These are phyloP conservation scores for Calophaca sinica DNA, from an alignment of 306 rosid genomes.

Conservation along the genomic window DNA sequence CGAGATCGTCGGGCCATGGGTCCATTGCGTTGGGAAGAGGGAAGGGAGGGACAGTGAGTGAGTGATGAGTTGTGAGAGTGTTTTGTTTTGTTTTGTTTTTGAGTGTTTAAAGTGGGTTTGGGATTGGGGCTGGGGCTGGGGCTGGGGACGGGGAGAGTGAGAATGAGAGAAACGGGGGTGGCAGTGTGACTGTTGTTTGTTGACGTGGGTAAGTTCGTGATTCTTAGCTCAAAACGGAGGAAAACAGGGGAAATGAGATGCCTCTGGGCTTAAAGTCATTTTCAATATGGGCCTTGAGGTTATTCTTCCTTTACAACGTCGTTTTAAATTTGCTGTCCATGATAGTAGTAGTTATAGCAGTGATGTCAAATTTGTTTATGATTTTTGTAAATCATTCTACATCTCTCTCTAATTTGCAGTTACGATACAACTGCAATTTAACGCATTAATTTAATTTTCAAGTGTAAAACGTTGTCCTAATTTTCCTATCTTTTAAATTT, in stretches of 20 bases:
- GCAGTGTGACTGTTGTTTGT: background rate
- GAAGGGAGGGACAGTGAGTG: background rate
- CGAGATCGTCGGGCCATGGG: slow-evolving; percentile 71
- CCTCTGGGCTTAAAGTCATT: slow-evolving; percentile 18
- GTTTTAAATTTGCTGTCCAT: background rate
- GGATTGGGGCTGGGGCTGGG: background rate
- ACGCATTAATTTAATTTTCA: no score
- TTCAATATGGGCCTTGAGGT: background rate
- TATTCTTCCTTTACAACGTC: background rate
- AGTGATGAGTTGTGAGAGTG: slow-evolving; percentile 1
- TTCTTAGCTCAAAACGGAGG: background rate
- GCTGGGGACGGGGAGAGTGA: slow-evolving; percentile 13
- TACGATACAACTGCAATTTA: no score
- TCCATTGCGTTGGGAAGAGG: slow-evolving; percentile 62
- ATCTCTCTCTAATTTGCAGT: no score
- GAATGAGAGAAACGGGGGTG: background rate
- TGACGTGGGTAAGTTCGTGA: background rate
- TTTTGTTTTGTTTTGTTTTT: background rate
- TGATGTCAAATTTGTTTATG: background rate
- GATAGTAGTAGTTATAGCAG: background rate
- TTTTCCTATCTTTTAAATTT: no score
- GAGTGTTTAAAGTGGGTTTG: background rate
- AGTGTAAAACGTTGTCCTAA: no score
- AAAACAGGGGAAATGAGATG: background rate
- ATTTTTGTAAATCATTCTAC: background rate